Conservation (phyloP, 1,284 basidiomycete species). For the Cutaneotrichosporon dermatis region DNA sequence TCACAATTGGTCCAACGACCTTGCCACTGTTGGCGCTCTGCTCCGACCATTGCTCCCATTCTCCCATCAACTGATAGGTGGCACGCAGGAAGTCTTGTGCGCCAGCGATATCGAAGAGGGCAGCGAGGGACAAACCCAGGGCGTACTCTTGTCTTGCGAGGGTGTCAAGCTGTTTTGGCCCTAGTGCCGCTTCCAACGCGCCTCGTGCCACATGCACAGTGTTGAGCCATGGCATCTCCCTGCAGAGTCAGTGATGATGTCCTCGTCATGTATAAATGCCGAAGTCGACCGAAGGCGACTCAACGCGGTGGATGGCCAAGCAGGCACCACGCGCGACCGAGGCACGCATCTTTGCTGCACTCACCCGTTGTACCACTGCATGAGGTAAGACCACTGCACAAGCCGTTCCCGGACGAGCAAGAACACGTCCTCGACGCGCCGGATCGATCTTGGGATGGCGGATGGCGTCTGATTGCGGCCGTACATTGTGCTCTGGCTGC, state of each 20-base stretch:
- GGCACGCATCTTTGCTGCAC: conserved; percentile 4
- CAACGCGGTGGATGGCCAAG: no score
- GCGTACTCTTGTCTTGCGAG: conserved; percentile 48
- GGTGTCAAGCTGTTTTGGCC: conserved; percentile 35
- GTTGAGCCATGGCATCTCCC: conserved; percentile 46
- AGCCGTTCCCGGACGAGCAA: conserved; percentile 37
- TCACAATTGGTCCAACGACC: conserved; percentile 24
- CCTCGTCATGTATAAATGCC: no score
- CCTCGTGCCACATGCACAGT: conserved; percentile 40
- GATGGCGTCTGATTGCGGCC: conserved; percentile 6
- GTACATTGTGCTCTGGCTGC: conserved; percentile 9
- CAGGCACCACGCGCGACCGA: no score
- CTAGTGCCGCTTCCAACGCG: conserved; percentile 37
- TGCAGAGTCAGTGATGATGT: conserved; percentile 22
- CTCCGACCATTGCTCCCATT: conserved; percentile 50
- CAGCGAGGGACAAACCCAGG: conserved; percentile 50
- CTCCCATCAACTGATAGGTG: conserved; percentile 46
- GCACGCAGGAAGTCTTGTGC: conserved; percentile 48
- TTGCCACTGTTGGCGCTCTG: conserved; percentile 37
- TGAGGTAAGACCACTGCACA: conserved; percentile 43
- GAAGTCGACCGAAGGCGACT: no score
- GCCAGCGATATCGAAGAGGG: conserved; percentile 48
- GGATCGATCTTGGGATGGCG: conserved; percentile 10
- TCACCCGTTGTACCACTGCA: conserved; percentile 47
- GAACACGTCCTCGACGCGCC: conserved; percentile 41